Base-by-base conservation (phyloP, 192 early-diverging fungal genomes). In the Linnemannia zychae region DNA sequence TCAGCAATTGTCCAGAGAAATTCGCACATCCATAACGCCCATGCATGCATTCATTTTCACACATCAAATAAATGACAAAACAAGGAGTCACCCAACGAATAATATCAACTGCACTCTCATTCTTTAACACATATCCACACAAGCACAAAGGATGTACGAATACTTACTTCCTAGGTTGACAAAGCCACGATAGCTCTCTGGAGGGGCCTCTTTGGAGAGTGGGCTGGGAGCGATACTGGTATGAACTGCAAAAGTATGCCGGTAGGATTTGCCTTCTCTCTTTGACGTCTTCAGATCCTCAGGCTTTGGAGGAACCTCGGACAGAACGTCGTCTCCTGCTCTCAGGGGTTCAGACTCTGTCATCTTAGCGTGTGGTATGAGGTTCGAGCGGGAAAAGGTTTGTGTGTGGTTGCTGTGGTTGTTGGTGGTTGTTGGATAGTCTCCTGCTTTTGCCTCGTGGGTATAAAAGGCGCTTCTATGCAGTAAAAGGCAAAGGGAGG, bases 181-280 rank as follows among this genome's bases (percentile, higher is more conserved):
- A 82, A 97, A 93, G 22, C 96, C 96, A 71, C 96, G 93, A 85
- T 96, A 97, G 88, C 94, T 95, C 74, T 95, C 95, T 24, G 94
- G 94, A 5, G 94, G 95, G 16, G 94, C 94, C 88, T 96, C 96
- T 78, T 96, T 96, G 73, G 94, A 95, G 68, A 97, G 76, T 15
- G 95, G 94, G 17, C 95, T 96, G 15, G 95, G 90, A 13, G 88
- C 90, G 37, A 87, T 88, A 49, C 84, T 87, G 60, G 90, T 91
- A 88, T 95, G 95, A 31, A 95, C 93, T 28, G 92, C 88, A 46
- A 88, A 72, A 17, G 91, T 88, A 71, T 93, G 92, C 2, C 77
- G 72, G 46, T 80, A 83, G 22, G 71, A 63, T 33, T 70, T 33
- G 34, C 76, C 72, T 3, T 65, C 48, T n/a, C 31, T 66, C n/a